Percentiles rank a stretch among this genome's conserved stretches.
phyloP scores from a whole-genome alignment of 805 yeast genomes.

The Pichia nakasei region DNA sequence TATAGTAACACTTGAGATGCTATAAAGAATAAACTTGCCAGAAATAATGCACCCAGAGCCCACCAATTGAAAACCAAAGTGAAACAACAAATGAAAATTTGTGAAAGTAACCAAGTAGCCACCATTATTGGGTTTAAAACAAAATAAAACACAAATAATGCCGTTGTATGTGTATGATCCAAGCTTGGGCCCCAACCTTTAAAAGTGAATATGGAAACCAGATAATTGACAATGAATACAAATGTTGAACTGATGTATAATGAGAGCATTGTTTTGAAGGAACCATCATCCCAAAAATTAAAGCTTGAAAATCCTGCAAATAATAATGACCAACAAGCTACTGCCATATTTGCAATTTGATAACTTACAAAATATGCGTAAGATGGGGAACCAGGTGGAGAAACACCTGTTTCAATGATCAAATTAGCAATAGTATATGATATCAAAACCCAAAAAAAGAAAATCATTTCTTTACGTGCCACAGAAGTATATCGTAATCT shows the following conservation, averaged over 20 bases:
- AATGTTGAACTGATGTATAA: slow-evolving; percentile 42
- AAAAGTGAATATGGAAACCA: slow-evolving; percentile 66
- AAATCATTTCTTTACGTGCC: slow-evolving; percentile 80
- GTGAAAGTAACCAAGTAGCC: slow-evolving; percentile 54
- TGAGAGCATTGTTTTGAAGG: slow-evolving; percentile 49
- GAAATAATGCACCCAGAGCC: slow-evolving; percentile 78
- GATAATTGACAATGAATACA: slow-evolving; percentile 58
- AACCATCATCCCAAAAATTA: slow-evolving; percentile 94
- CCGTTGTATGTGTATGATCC: slow-evolving; percentile 47
- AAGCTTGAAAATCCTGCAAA: slow-evolving; percentile 75
- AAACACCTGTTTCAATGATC: slow-evolving; percentile 85
- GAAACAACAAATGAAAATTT: slow-evolving; percentile 55
- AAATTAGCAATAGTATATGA: slow-evolving; percentile 55
- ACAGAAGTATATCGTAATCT: slow-evolving; percentile 88
- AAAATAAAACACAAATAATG: slow-evolving; percentile 62
- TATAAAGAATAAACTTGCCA: slow-evolving; percentile 66
- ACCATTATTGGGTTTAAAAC: slow-evolving; percentile 63
- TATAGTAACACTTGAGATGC: slow-evolving; percentile 75
- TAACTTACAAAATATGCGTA: slow-evolving; percentile 78
- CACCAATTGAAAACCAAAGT: slow-evolving; percentile 64
- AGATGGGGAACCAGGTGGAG: slow-evolving; percentile 71
- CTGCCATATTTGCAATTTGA: slow-evolving; percentile 68
- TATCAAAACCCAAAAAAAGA: slow-evolving; percentile 54
- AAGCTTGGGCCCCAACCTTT: slow-evolving; percentile 49
- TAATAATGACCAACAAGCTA: slow-evolving; percentile 60